phyloP scores from a whole-genome alignment of 805 yeast species.

The Debaryomyces castellii region DNA sequence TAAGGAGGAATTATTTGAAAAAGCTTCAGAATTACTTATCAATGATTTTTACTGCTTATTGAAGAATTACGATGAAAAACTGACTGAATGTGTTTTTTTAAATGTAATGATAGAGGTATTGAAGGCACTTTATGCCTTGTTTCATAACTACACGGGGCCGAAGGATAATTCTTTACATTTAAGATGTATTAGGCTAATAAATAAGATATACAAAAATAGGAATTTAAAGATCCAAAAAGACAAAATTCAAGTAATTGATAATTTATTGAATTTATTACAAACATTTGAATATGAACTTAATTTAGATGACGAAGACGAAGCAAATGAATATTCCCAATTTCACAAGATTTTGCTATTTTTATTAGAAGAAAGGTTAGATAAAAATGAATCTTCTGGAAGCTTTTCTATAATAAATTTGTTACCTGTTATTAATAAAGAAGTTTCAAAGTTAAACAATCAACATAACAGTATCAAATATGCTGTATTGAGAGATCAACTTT shows the following conservation, averaged over 20 bases:
- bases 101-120: constrained; percentile 18
- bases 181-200: background rate
- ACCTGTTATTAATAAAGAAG: background rate
- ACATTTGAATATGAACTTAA: background rate
- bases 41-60: constrained; percentile 15
- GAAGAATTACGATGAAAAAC: background rate
- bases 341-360: background rate
- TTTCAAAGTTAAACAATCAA: background rate
- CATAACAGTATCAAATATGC: too few relatives aligned
- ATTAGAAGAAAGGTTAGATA: background rate
- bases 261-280: background rate
- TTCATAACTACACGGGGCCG: constrained; percentile 13
- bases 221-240: too few relatives aligned
- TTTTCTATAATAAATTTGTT: background rate
- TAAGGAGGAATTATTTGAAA: constrained; percentile 5
- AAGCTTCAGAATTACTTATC: constrained; percentile 11
- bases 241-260: background rate
- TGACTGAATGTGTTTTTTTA: constrained; percentile 3
- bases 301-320: background rate
- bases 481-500: background rate
- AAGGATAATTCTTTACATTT: background rate
- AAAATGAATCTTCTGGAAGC: background rate
- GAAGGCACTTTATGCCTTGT: constrained; percentile 24
- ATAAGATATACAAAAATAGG: background rate
- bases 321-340: background rate